Base-by-base conservation (phyloP, 2,329 filamentous ascomycete species). In the Talaromyces sp. region DNA sequence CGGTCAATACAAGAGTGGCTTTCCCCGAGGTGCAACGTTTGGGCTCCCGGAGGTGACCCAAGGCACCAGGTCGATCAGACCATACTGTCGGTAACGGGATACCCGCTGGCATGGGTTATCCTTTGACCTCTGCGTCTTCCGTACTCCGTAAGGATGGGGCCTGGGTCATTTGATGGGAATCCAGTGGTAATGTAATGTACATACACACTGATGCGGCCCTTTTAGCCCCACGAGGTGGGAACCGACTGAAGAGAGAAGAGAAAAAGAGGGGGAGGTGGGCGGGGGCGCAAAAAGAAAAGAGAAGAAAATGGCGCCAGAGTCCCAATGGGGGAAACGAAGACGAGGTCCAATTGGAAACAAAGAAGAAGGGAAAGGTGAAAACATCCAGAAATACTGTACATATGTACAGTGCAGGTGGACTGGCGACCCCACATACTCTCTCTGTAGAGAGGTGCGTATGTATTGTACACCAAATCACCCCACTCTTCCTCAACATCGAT, bases 1-100 rank as follows among this genome's bases (percentile, higher is more conserved):
- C 24, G 4, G 24, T 27, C 9, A 9, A 27, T 46, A 14, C 5
- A 6, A 33, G 13, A 19, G 27, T 13, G 20, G 37, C 7, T 13
- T 20, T n/a, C n/a, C 4, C 37, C 36, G 27, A 41, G 37, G 36
- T 42, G 45, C 47, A 45, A 39, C 41, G 39, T 35, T 49, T 52
- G 49, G 51, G 36, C 43, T 49, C 17, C 45, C 44, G 54, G 41
- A 41, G 35, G 32, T 30, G 57, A 54, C 37, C 52, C 55, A 58
- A 48, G 55, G 57, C 48, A 49, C 51, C 46, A 47, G 41, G 55
- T 49, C 53, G 56, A 58, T 58, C 56, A 54, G 51, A 51, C 51
- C 58, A 61, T 30, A 44, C 51, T 54, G 53, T 55, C 58, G 56
- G 56, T 52, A 52, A 52, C 43, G 46, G 52, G 44, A 49, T 51